Percentiles rank a stretch among this genome's conserved stretches.
phyloP scores from a whole-genome alignment of 1,284 basidiomycete species.

The Sutorius eximius region DNA sequence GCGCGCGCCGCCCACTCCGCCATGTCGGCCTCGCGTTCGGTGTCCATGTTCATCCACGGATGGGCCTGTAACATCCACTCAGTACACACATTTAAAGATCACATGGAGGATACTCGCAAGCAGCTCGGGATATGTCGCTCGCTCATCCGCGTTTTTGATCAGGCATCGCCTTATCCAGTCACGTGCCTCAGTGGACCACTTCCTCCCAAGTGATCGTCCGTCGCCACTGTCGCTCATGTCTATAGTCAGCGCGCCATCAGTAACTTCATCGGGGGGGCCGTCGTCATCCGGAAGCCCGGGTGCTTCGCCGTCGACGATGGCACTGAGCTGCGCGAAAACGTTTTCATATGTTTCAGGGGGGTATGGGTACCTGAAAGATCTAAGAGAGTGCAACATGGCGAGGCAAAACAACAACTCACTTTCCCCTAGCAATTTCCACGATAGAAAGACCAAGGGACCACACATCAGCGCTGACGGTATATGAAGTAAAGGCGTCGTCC shows the following conservation, averaged over 20 bases:
- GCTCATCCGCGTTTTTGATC: conserved; percentile 71
- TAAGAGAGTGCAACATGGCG: neutral
- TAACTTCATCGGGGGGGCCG: conserved; percentile 19
- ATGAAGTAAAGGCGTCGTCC: conserved; percentile 54
- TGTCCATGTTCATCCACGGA: conserved; percentile 63
- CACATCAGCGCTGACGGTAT: conserved; percentile 96
- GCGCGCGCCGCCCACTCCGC: conserved; percentile 74
- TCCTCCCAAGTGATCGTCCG: conserved; percentile 16
- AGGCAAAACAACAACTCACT: conserved; percentile 13
- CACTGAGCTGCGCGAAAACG: conserved; percentile 94
- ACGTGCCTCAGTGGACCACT: conserved; percentile 43
- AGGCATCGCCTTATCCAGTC: conserved; percentile 68
- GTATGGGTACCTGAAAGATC: conserved; percentile 72
- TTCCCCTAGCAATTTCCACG: conserved; percentile 89
- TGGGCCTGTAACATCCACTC: conserved; percentile 50
- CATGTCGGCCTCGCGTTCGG: conserved; percentile 74
- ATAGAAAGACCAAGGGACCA: conserved; percentile 98
- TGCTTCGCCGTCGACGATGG: conserved; percentile 93
- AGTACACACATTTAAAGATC: conserved; percentile 4
- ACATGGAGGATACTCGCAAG: conserved; percentile 47
- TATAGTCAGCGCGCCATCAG: conserved; percentile 21
- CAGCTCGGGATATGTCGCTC: conserved; percentile 86
- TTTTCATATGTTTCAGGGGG: conserved; percentile 98
- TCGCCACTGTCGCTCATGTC: conserved; percentile 33
- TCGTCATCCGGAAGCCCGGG: conserved; percentile 71